phyloP scores from a whole-genome alignment of 2,329 filamentous ascomycete genomes.

The Teratosphaeria gauchensis region DNA sequence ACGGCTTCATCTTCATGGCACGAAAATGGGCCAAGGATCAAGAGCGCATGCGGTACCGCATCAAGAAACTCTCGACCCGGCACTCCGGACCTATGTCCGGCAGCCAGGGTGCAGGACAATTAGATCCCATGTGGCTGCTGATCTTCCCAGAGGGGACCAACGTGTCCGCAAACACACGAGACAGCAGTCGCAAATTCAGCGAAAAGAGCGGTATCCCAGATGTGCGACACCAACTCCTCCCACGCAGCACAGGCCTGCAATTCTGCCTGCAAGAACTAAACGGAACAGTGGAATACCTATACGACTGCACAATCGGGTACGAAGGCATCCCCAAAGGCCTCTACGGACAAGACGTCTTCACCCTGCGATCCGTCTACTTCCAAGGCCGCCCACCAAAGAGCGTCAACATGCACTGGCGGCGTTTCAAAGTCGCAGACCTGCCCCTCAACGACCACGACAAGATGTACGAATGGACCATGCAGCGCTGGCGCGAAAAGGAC shows the following conservation, averaged over 20 bases:
- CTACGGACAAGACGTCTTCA: slow-evolving; percentile 82
- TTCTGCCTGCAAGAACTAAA: slow-evolving; percentile 71
- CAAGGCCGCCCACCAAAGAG: slow-evolving; percentile 83
- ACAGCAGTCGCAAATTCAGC: slow-evolving; percentile 63
- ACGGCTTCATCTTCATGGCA: slow-evolving; percentile 87
- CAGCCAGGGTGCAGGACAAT: slow-evolving; percentile 14
- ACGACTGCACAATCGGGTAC: slow-evolving; percentile 92
- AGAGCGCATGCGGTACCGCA: slow-evolving; percentile 61
- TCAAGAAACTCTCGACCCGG: slow-evolving; percentile 57
- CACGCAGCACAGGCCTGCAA: slow-evolving; percentile 68
- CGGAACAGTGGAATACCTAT: slow-evolving; percentile 68
- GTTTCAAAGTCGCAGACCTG: slow-evolving; percentile 70
- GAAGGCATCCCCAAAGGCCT: slow-evolving; percentile 76
- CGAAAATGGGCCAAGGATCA: slow-evolving; percentile 77
- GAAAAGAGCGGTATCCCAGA: slow-evolving; percentile 63
- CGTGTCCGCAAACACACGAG: slow-evolving; percentile 61
- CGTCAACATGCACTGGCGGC: slow-evolving; percentile 93
- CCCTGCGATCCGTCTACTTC: slow-evolving; percentile 75
- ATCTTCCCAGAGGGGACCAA: slow-evolving; percentile 87
- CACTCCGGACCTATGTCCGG: slow-evolving; percentile 30
- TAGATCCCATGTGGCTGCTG: slow-evolving; percentile 74
- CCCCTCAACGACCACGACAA: slow-evolving; percentile 61
- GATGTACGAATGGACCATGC: slow-evolving; percentile 74
- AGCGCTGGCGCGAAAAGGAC: slow-evolving; percentile 89
- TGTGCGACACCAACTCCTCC: slow-evolving; percentile 61